Evolutionary conservation across 306 rosid species (phyloP).

Genomic region (Dalbergia oliveri): DNA sequence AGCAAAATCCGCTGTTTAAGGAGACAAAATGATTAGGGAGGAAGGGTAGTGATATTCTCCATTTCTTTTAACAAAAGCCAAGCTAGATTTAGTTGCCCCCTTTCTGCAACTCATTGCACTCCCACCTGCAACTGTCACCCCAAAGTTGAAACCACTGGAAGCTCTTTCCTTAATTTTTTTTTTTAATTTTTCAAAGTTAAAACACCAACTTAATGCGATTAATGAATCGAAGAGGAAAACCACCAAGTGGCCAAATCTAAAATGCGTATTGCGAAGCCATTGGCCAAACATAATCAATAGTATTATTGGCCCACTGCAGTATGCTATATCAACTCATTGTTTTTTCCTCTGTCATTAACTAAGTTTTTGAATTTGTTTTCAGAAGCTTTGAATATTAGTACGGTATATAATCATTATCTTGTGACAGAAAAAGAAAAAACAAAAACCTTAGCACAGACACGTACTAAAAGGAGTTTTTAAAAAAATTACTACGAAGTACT

Average conservation of each 20-base stretch:
- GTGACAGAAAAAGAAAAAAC: not conserved
- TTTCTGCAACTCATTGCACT: slow-evolving; percentile 1
- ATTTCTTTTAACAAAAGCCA: slow-evolving; percentile 48
- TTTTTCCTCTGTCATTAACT: slow-evolving; percentile 21
- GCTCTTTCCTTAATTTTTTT: not conserved
- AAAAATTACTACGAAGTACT: not conserved
- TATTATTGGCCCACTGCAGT: slow-evolving; percentile 12
- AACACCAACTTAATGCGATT: not conserved
- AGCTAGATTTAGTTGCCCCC: slow-evolving; percentile 41
- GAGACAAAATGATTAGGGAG: slow-evolving; percentile 48
- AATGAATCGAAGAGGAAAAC: not conserved
- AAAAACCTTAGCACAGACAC: not conserved
- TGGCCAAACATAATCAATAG: not conserved
- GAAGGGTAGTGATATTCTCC: slow-evolving; percentile 35
- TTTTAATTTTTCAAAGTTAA: not conserved
- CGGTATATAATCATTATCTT: slow-evolving; percentile 14
- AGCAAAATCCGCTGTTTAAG: slow-evolving; percentile 40
- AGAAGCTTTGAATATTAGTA: slow-evolving; percentile 28
- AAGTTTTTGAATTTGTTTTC: slow-evolving; percentile 18
- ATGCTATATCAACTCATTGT: slow-evolving; percentile 21
- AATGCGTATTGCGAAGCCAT: not conserved
- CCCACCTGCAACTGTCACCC: slow-evolving; percentile 44
- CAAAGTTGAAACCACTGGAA: slow-evolving; percentile 6
- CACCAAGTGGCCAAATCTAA: slow-evolving; percentile 28
- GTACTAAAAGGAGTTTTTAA: not conserved